Evolutionary conservation across 768 basidiomycete genomes (phyloP), one percentile per base, ranked within the genome.

Genomic region (Pleurotus pulmonarius): DNA sequence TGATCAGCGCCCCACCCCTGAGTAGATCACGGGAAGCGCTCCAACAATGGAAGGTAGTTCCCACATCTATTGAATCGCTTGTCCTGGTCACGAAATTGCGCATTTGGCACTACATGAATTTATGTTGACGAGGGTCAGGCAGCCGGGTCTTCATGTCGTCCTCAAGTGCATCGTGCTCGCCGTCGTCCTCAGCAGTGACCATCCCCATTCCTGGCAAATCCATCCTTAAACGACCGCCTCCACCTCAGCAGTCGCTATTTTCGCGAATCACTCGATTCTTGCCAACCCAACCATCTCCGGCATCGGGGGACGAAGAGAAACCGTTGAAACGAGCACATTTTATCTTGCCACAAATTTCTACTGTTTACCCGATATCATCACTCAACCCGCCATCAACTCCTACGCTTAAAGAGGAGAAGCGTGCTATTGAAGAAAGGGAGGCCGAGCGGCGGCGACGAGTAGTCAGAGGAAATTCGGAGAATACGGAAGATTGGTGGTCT

Each of bases 281-380:
- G 20, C 90, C 89, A 12, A 80, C 81, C 0, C 73, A 72, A 25
- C 55, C 72, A 3, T 65, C 62, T 22, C 54, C 67, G n/a, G 58
- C 64, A 25, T 39, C 61, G 8, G 61, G 70, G 49, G 82, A 83
- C 64, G 75, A 82, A 46, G 69, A 71, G 37, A 83, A 79, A 63
- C 83, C 90, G 9, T 78, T 96, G 60, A 93, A 91, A 65, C 75
- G 91, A 49, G 97, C 95, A 0, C 91, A 96, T 63, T 98, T 98
- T 67, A 90, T 96, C 61, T 75, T 97, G 11, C 92, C 92, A 0
- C 82, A 90, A 62, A 82, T 97, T 62, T 86, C 84, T 29, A 90
- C 90, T 20, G 85, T 94, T 29, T 98, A 98, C 69, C 94, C 94
- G 0, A 95, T 98, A 67, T 90, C 88, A 24, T 84, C 87, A 1